Evolutionary conservation across 2,329 filamentous ascomycete genomes (phyloP).

Genomic region (Pyricularia sp.): DNA sequence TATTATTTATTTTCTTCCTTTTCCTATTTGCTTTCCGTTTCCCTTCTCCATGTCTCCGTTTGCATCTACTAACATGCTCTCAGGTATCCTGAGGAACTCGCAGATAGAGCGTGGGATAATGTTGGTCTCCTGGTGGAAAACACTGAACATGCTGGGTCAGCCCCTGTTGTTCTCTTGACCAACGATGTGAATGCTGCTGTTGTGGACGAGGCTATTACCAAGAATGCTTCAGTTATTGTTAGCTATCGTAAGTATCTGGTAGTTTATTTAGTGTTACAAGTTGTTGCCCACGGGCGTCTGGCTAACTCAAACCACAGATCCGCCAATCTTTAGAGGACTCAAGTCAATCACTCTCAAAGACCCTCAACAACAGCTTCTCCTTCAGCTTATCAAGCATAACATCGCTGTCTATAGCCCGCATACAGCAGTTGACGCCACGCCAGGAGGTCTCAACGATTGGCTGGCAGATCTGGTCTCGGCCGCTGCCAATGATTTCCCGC

Average conservation of each 20-base stretch:
- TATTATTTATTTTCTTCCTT: neutral
- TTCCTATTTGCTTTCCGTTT: neutral
- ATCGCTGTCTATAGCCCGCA: constrained; percentile 96
- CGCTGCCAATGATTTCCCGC: constrained; percentile 15
- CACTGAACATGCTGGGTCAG: constrained; percentile 15
- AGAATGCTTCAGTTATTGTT: constrained; percentile 69
- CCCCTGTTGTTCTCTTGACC: constrained; percentile 45
- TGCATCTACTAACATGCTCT: neutral
- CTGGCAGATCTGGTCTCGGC: constrained; percentile 66
- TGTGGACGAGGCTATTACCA: constrained; percentile 76
- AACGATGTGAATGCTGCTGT: constrained; percentile 87
- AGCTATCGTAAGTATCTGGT: constrained; percentile 62
- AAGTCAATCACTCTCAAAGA: constrained; percentile 81
- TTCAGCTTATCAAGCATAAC: constrained; percentile 73
- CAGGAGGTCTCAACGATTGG: constrained; percentile 86
- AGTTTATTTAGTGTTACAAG: no score
- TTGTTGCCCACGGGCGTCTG: neutral
- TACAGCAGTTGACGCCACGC: constrained; percentile 84
- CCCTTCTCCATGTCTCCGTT: neutral
- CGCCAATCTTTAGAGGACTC: constrained; percentile 89
- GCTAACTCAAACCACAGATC: constrained; percentile 48
- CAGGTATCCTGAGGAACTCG: constrained; percentile 82
- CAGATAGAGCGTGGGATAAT: constrained; percentile 90
- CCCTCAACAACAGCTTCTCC: constrained; percentile 75
- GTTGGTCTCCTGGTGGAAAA: constrained; percentile 67